Conservation (phyloP, 139 green algal genomes). For the Chlorella vulgaris region DNA sequence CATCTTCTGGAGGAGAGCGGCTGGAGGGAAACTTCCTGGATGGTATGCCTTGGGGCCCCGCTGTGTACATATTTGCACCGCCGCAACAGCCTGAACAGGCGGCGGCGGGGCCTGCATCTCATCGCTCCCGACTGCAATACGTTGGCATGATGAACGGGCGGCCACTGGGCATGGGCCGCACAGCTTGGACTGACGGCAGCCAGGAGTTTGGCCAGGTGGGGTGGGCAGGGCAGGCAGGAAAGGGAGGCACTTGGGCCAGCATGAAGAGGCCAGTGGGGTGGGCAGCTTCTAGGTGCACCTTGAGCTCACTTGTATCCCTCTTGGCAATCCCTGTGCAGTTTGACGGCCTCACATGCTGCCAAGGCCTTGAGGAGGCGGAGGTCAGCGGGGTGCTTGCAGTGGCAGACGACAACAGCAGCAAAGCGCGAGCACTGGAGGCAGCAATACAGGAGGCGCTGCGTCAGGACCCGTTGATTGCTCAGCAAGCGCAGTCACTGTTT, state of each 20-base stretch:
- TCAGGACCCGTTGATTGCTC: neutral
- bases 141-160: slow-evolving; percentile 22
- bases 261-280: too few species aligned
- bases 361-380: neutral
- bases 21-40: slow-evolving; percentile 16
- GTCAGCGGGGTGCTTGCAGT: slow-evolving; percentile 15
- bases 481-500: neutral
- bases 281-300: too few species aligned
- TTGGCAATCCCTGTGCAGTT: too few species aligned
- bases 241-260: too few species aligned
- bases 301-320: too few species aligned
- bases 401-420: neutral
- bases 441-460: neutral
- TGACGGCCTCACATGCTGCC: slow-evolving; percentile 6
- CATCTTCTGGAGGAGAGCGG: slow-evolving; percentile 2
- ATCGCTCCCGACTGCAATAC: neutral
- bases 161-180: slow-evolving; percentile 5
- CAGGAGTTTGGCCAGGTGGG: slow-evolving; percentile 3
- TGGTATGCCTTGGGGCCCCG: slow-evolving; percentile 17
- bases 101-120: too few species aligned
- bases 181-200: slow-evolving; percentile 14
- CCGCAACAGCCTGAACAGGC: neutral
- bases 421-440: neutral
- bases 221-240: neutral
- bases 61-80: neutral